Percentiles rank a stretch among this genome's conserved stretches.
phyloP scores from a whole-genome alignment of 768 basidiomycete species.

The Boletus vinaceobasis region DNA sequence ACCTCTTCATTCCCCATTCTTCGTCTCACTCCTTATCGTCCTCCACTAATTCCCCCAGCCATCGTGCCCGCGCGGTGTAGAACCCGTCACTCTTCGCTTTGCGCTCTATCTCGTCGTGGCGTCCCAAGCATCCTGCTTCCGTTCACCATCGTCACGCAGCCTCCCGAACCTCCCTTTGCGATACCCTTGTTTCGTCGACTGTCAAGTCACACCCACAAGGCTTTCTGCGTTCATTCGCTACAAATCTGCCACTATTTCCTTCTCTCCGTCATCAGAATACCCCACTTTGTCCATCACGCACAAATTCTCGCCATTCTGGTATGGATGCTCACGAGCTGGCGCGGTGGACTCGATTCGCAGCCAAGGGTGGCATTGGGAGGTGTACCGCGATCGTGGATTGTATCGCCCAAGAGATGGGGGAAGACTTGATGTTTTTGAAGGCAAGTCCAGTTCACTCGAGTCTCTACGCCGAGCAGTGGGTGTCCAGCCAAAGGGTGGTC shows the following conservation, averaged over 20 bases:
- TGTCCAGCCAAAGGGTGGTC: neutral
- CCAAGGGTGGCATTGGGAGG: conserved; percentile 80
- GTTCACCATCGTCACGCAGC: neutral
- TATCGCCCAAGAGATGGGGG: conserved; percentile 62
- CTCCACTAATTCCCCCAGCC: neutral
- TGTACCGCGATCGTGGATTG: conserved; percentile 74
- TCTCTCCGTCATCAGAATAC: neutral
- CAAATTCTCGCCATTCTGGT: neutral
- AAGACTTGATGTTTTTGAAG: conserved; percentile 85
- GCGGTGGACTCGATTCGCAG: conserved; percentile 81
- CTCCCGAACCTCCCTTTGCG: neutral
- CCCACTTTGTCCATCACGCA: neutral
- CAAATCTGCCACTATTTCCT: neutral
- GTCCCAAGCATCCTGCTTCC: neutral
- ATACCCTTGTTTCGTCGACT: neutral
- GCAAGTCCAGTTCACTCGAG: conserved; percentile 33
- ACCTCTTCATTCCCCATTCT: neutral
- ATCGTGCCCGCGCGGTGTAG: neutral
- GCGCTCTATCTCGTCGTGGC: neutral
- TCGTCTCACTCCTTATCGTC: neutral
- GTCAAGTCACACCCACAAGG: neutral
- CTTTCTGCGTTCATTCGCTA: neutral
- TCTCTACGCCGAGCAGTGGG: neutral
- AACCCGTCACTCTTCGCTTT: neutral
- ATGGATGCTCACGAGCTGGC: conserved; percentile 75